These are phyloP conservation scores for Saccharomycopsis schoenii DNA, from an alignment of 805 yeast species.

Conservation along the genomic window DNA sequence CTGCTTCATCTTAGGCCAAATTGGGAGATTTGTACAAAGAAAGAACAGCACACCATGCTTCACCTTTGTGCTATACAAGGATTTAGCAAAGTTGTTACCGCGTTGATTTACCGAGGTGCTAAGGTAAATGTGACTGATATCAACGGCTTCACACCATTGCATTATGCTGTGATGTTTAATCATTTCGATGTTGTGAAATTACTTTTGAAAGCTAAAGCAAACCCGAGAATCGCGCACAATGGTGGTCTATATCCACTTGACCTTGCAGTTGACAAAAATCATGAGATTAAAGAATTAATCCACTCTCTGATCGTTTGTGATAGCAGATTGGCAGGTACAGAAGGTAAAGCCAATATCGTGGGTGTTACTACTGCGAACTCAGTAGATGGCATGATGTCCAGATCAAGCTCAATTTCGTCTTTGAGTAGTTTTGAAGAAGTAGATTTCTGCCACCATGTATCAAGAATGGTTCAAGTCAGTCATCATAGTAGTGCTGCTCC, in stretches of 20 bases:
- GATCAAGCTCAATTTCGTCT: slow-evolving; percentile 13
- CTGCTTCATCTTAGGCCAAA: slow-evolving; percentile 43
- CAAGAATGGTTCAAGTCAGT: slow-evolving; percentile 22
- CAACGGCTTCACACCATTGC: slow-evolving; percentile 81
- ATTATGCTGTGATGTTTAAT: slow-evolving; percentile 74
- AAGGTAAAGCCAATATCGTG: neutral
- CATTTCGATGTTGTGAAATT: slow-evolving; percentile 54
- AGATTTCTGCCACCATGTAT: slow-evolving; percentile 24
- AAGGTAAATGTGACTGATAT: slow-evolving; percentile 64
- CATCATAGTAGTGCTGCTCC: neutral
- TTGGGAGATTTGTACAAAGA: slow-evolving; percentile 64
- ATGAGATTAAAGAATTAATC: slow-evolving; percentile 25
- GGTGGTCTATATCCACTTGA: slow-evolving; percentile 39
- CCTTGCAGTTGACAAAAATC: slow-evolving; percentile 28
- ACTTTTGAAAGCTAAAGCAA: slow-evolving; percentile 56
- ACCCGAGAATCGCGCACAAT: slow-evolving; percentile 38
- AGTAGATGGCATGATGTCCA: neutral
- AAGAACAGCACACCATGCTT: slow-evolving; percentile 76
- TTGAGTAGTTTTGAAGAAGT: slow-evolving; percentile 22
- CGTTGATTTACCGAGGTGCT: slow-evolving; percentile 56
- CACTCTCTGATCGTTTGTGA: neutral
- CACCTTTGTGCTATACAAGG: slow-evolving; percentile 80
- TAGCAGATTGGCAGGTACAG: neutral
- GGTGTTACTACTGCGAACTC: neutral
- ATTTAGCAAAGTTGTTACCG: slow-evolving; percentile 48